Evolutionary conservation across 768 basidiomycete species (phyloP).

Genomic region (Nidularia pulvinata): DNA sequence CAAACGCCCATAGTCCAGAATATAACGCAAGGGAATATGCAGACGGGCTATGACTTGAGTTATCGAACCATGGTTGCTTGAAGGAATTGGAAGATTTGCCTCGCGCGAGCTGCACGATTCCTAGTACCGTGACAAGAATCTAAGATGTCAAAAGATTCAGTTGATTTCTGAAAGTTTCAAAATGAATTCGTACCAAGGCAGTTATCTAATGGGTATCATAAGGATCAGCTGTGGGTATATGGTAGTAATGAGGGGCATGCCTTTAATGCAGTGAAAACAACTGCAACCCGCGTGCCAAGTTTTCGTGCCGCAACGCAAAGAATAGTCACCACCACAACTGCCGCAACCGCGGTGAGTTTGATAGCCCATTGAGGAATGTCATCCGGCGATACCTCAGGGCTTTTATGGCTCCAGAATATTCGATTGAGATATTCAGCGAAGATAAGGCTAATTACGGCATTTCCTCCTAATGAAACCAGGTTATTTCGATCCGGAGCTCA

Average conservation of each 20-base stretch:
- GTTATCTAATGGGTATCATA: slow-evolving; percentile 39
- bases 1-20: slow-evolving; percentile 94
- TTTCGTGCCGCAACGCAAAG: slow-evolving; percentile 80
- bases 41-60: slow-evolving; percentile 77
- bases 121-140: slow-evolving; percentile 76
- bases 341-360: slow-evolving; percentile 79
- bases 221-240: background rate
- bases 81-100: slow-evolving; percentile 74
- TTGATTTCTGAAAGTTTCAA: background rate
- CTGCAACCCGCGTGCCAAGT: slow-evolving; percentile 77
- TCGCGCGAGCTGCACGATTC: slow-evolving; percentile 72
- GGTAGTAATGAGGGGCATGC: slow-evolving; percentile 30
- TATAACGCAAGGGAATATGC: slow-evolving; percentile 93
- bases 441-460: slow-evolving; percentile 87
- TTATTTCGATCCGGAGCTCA: background rate
- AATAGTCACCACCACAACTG: slow-evolving; percentile 70
- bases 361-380: slow-evolving; percentile 90
- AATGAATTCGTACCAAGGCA: slow-evolving; percentile 52
- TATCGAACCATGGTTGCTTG: slow-evolving; percentile 64
- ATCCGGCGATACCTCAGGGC: slow-evolving; percentile 69
- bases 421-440: slow-evolving; percentile 94
- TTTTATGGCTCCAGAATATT: slow-evolving; percentile 78
- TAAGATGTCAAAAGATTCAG: slow-evolving; percentile 16
- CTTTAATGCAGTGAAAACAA: slow-evolving; percentile 90
- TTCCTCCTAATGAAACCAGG: slow-evolving; percentile 44